These are phyloP conservation scores for Schwanniomyces polymorphus DNA, from an alignment of 805 yeast species.

Conservation along the genomic window DNA sequence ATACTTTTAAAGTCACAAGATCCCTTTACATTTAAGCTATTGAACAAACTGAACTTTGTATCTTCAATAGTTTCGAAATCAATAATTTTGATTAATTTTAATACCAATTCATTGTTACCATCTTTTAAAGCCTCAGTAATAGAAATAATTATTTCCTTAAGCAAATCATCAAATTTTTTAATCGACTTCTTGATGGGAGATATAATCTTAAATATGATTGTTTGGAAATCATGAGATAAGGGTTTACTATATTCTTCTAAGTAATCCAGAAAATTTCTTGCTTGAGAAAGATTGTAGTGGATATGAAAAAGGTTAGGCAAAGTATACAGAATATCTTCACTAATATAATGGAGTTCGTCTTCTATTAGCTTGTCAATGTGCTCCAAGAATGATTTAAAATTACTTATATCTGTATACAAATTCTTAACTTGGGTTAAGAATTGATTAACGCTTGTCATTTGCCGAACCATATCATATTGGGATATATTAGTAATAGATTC, in stretches of 20 bases:
- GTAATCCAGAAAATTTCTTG: slow-evolving; percentile 79
- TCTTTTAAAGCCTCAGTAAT: slow-evolving; percentile 72
- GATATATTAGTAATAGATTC: slow-evolving; percentile 60
- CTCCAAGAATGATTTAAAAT: slow-evolving; percentile 51
- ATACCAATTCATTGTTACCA: slow-evolving; percentile 66
- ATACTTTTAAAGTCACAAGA: slow-evolving; percentile 13
- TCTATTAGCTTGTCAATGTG: slow-evolving; percentile 56
- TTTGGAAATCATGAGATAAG: slow-evolving; percentile 62
- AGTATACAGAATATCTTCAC: slow-evolving; percentile 33
- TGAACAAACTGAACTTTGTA: slow-evolving; percentile 41
- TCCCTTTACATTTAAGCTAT: slow-evolving; percentile 24
- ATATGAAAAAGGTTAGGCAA: slow-evolving; percentile 60
- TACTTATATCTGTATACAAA: slow-evolving; percentile 61
- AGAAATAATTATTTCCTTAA: slow-evolving; percentile 64
- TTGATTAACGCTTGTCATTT: slow-evolving; percentile 66
- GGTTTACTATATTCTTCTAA: slow-evolving; percentile 51
- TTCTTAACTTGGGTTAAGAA: slow-evolving; percentile 68
- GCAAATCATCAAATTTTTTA: slow-evolving; percentile 60
- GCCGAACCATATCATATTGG: slow-evolving; percentile 67
- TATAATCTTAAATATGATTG: slow-evolving; percentile 61
- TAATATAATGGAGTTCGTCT: slow-evolving; percentile 32
- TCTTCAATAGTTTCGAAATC: slow-evolving; percentile 84
- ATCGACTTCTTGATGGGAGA: slow-evolving; percentile 48
- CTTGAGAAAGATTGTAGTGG: slow-evolving; percentile 68
- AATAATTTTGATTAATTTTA: slow-evolving; percentile 71